Base-by-base conservation (phyloP, 345 rosid species). In the Eucalyptus marginata region DNA sequence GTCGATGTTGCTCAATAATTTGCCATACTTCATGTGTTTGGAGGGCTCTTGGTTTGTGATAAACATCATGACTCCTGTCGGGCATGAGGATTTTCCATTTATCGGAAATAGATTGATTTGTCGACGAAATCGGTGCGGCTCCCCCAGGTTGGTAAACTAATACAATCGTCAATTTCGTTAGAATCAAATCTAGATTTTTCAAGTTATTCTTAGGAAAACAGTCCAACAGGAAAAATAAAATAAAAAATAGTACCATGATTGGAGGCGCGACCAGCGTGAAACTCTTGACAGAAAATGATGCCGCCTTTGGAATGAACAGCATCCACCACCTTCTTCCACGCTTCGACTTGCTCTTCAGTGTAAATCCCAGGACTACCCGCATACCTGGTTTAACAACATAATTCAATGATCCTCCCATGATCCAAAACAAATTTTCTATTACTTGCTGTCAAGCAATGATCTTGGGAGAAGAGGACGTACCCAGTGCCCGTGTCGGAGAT, bases 241-340 rank as follows among this genome's bases (percentile, higher is more conserved):
- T 36, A 36, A 36, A 36, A 36, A 36, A 36, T 24, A 56, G 29
- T 56, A 52, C 62, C 62, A 24, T 0, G 62, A 24, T 56, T 0
- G 62, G 62, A 56, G 50, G 99, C 98, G 20, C 97, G 98, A 76
- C 98, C 99, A 47, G 95, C 99, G 13, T 98, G 99, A 98, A 96
- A 95, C 44, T 97, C 83, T 79, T 98, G 99, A 92, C 97, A 97
- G 90, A 98, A 95, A 47, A 96, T 94, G 89, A 40, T 40, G 40
- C 40, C 40, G 40, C 40, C 40, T 5, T 40, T 40, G 40, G 40
- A 40, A 40, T 40, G 40, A 40, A 40, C 40, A 40, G 40, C 40
- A 4, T 40, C 40, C 40, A 40, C 40, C 40, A 40, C 40, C 40
- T 40, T 40, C 40, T 40, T 40, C 40, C 40, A 40, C 5, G 40